These are phyloP conservation scores for Pterocarpus macrocarpus DNA, from an alignment of 306 rosid genomes.

Conservation along the genomic window DNA sequence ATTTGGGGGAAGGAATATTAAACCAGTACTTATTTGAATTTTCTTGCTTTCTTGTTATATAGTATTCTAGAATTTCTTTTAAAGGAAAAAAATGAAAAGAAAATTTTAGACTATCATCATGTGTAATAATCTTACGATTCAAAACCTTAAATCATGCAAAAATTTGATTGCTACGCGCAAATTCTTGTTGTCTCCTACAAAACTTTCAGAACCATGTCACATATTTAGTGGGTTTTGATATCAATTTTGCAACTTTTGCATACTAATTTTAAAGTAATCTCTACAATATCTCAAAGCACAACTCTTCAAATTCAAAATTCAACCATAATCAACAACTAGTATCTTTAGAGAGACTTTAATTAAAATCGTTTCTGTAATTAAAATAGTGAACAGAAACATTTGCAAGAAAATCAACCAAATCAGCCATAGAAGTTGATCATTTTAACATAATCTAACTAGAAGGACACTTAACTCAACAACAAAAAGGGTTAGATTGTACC, in stretches of 20 bases:
- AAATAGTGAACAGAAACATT: conserved; percentile 9
- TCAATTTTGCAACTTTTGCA: conserved; percentile 52
- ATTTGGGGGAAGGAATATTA: not conserved
- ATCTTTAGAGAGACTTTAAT: not conserved
- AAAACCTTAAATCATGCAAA: conserved; percentile 48
- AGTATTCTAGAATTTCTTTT: conserved; percentile 17
- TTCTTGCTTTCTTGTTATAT: not conserved
- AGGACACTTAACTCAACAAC: not conserved
- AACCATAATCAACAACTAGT: conserved; percentile 12
- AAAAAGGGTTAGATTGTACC: not conserved
- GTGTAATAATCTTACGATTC: conserved; percentile 53
- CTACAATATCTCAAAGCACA: conserved; percentile 21
- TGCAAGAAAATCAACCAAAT: not conserved
- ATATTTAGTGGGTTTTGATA: conserved; percentile 50
- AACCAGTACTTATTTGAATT: conserved; percentile 16
- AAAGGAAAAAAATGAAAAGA: conserved; percentile 41
- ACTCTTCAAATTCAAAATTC: conserved; percentile 17
- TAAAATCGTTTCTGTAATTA: not conserved
- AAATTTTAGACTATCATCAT: conserved; percentile 37
- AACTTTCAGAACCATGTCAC: conserved; percentile 58
- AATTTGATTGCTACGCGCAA: conserved; percentile 46
- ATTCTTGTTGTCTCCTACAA: conserved; percentile 55
- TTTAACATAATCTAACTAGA: no score
- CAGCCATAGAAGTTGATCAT: not conserved
- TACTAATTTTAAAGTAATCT: conserved; percentile 38